Conservation (phyloP, 768 basidiomycete genomes). For the Tulasnella calospora region DNA sequence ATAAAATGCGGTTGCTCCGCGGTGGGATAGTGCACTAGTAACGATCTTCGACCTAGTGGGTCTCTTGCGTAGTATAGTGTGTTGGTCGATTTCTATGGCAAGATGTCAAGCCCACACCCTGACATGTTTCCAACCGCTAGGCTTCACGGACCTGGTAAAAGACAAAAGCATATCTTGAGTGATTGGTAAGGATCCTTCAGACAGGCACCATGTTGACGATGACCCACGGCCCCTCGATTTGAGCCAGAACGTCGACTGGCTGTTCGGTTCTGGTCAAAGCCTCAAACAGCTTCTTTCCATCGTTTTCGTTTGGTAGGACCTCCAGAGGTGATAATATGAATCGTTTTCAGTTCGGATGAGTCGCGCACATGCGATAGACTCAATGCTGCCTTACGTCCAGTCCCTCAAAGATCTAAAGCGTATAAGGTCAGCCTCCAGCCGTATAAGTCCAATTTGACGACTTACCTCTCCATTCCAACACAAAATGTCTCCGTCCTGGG, state of each 20-base stretch:
- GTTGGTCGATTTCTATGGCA: neutral
- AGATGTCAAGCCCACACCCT: neutral
- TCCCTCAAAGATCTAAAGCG: slow-evolving; percentile 20
- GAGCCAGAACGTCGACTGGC: slow-evolving; percentile 27
- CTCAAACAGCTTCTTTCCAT: slow-evolving; percentile 31
- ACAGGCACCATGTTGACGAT: neutral
- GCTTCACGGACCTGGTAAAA: slow-evolving; percentile 30
- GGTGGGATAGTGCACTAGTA: slow-evolving; percentile 33
- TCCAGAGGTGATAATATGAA: neutral
- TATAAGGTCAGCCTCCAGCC: neutral
- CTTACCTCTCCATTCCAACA: slow-evolving; percentile 33
- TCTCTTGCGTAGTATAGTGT: slow-evolving; percentile 34
- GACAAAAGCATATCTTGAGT: slow-evolving; percentile 33
- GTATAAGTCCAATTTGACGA: neutral
- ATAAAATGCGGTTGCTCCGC: slow-evolving; percentile 19
- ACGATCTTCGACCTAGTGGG: slow-evolving; percentile 35
- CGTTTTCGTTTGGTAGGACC: slow-evolving; percentile 31
- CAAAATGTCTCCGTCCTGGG: slow-evolving; percentile 27
- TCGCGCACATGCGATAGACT: neutral
- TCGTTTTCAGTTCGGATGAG: neutral
- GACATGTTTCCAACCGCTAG: neutral
- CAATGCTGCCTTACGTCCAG: neutral
- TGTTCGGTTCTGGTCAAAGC: slow-evolving; percentile 7
- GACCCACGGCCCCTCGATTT: slow-evolving; percentile 34
- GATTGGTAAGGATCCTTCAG: too few species aligned